Percentiles rank a stretch among this genome's conserved stretches.
phyloP scores from a whole-genome alignment of 169 alveolate species.

The Blepharisma undulans region DNA sequence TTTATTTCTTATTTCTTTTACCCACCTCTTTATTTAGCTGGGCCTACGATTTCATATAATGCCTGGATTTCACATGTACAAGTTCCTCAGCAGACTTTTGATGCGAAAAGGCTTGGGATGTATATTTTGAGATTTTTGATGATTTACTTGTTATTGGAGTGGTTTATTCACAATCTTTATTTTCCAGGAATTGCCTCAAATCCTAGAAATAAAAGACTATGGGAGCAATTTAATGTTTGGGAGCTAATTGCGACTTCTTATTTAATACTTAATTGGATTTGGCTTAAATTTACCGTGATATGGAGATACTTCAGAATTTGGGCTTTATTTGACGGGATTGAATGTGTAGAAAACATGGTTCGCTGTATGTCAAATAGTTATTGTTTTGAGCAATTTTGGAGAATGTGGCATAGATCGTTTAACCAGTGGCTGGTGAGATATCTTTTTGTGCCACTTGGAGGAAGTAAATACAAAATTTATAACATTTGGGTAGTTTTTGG shows the following conservation, averaged over 20 bases:
- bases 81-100: constrained; percentile 38
- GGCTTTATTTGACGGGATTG: constrained; percentile 78
- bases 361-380: constrained; percentile 83
- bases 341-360: constrained; percentile 80
- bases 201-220: constrained; percentile 37
- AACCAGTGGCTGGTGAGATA: constrained; percentile 80
- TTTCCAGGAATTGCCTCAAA: constrained; percentile 60
- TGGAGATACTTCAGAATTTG: constrained; percentile 78
- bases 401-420: constrained; percentile 85
- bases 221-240: constrained; percentile 41
- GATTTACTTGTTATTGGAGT: constrained; percentile 48
- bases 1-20: constrained; percentile 66
- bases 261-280: constrained; percentile 65
- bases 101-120: constrained; percentile 40
- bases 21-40: constrained; percentile 77
- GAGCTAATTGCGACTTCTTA: constrained; percentile 29
- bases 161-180: constrained; percentile 57
- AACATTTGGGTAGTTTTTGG: constrained; percentile 79
- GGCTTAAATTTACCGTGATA: constrained; percentile 72
- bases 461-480: constrained; percentile 53
- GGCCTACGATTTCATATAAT: constrained; percentile 72
- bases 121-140: constrained; percentile 56
- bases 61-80: constrained; percentile 64
- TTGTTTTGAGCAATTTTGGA: constrained; percentile 82
- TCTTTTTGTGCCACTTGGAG: constrained; percentile 81